Percentiles rank a stretch among this genome's conserved stretches.
Conservation (phyloP, 2,329 filamentous ascomycete genomes). For the Paecilomyces fulvus region DNA sequence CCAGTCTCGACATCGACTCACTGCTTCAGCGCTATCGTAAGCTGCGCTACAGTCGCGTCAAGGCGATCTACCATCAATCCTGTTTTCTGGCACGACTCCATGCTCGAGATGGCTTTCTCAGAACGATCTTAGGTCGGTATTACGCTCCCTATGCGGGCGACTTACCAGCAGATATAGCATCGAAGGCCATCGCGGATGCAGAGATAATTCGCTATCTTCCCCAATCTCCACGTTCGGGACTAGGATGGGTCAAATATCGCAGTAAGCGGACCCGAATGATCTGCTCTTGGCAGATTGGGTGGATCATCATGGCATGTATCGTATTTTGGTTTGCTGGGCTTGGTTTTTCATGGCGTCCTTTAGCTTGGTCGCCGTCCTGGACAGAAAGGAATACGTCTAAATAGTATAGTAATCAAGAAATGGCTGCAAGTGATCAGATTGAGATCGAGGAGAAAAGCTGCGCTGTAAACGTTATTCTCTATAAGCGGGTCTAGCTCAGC, state of each 20-base stretch:
- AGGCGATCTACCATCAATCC: conserved; percentile 9
- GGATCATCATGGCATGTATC: not conserved
- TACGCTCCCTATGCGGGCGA: conserved; percentile 9
- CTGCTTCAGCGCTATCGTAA: conserved; percentile 7
- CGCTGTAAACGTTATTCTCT: not conserved
- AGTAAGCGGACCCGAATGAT: not conserved
- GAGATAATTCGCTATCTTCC: not conserved
- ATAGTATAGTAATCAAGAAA: not conserved
- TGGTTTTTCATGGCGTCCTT: not conserved
- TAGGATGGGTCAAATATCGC: not conserved
- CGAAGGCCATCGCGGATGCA: conserved; percentile 9
- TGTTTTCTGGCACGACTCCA: conserved; percentile 10
- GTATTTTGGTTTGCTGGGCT: not conserved
- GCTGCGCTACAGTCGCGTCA: conserved; percentile 8
- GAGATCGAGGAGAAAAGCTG: not conserved
- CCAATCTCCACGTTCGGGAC: not conserved
- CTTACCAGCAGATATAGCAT: conserved; percentile 9
- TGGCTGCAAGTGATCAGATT: not conserved
- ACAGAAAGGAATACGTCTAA: too few relatives aligned
- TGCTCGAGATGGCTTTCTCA: conserved; percentile 11
- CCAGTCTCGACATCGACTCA: conserved; percentile 1
- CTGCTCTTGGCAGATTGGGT: not conserved
- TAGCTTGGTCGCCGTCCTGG: not conserved
- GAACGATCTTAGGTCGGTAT: conserved; percentile 11
- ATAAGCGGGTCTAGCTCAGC: not conserved